Conservation (phyloP, 2,329 filamentous ascomycete genomes). For the Cryphonectria nitschkei region DNA sequence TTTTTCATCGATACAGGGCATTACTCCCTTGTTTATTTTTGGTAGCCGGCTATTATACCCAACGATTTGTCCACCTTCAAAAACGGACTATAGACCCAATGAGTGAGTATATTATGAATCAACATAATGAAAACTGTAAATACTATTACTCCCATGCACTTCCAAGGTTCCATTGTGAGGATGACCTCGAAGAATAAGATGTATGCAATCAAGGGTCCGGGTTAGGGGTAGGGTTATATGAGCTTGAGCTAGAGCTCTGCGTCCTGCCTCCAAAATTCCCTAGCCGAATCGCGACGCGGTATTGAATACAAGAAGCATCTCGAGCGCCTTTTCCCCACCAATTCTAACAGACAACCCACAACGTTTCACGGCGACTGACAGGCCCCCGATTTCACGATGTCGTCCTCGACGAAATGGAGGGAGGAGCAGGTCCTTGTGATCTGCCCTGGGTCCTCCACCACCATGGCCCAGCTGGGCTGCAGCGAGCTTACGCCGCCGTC, state of each 20-base stretch:
- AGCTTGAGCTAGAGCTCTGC: conserved; percentile 7
- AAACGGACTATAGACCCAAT: neutral
- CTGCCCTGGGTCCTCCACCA: conserved; percentile 84
- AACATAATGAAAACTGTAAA: neutral
- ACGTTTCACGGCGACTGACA: neutral
- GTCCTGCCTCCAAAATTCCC: conserved; percentile 22
- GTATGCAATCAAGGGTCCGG: neutral
- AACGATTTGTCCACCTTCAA: conserved; percentile 9
- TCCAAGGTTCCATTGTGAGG: no score
- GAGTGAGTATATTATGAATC: neutral
- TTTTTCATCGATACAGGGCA: conserved; percentile 28
- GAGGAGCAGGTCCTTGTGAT: conserved; percentile 71
- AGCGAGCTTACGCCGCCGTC: conserved; percentile 90
- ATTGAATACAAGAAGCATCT: neutral
- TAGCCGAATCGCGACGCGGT: conserved; percentile 24
- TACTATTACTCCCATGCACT: no score
- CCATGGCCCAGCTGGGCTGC: conserved; percentile 87
- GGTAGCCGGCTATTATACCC: conserved; percentile 25
- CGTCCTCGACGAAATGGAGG: conserved; percentile 62
- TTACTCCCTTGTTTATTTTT: conserved; percentile 13
- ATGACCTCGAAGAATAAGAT: no score
- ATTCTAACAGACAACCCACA: neutral
- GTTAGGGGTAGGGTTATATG: conserved; percentile 10
- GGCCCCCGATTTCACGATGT: conserved; percentile 46
- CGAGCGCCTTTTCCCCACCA: neutral